Evolutionary conservation across 371 early-diverging fungal genomes (phyloP).

Genomic region (Apophysomyces trapeziformis): DNA sequence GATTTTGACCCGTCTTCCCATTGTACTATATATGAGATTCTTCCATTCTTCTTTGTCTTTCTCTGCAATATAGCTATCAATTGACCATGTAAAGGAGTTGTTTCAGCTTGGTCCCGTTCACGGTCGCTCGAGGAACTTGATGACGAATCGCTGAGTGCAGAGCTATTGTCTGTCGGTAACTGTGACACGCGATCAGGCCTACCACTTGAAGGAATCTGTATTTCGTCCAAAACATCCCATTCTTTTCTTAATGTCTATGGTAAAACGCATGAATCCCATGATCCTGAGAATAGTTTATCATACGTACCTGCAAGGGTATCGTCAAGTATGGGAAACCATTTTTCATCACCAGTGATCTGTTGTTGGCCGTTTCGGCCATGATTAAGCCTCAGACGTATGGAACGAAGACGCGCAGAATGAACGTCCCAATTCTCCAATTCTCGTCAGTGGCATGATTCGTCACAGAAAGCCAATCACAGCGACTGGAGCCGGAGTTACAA

Average conservation of each 20-base stretch:
- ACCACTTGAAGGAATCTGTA: neutral
- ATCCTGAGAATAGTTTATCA: neutral
- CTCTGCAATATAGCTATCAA: neutral
- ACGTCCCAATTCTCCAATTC: too few species aligned
- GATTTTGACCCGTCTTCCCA: slow-evolving; percentile 15
- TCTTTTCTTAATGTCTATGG: neutral
- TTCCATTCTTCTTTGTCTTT: slow-evolving; percentile 3
- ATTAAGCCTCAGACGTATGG: neutral
- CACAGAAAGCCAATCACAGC: too few species aligned
- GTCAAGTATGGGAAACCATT: neutral
- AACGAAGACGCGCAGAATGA: too few species aligned
- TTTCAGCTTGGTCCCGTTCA: neutral
- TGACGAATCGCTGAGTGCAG: neutral
- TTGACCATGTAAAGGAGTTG: neutral
- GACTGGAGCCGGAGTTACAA: too few species aligned
- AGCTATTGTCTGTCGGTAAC: neutral
- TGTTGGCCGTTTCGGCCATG: neutral
- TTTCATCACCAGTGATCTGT: neutral
- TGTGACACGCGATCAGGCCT: neutral
- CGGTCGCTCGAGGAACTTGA: neutral
- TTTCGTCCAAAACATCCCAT: neutral
- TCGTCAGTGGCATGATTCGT: too few species aligned
- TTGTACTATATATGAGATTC: slow-evolving; percentile 9
- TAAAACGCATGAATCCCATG: neutral
- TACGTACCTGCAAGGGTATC: neutral